phyloP scores from a whole-genome alignment of 768 basidiomycete species.

The Mycena haematopus region DNA sequence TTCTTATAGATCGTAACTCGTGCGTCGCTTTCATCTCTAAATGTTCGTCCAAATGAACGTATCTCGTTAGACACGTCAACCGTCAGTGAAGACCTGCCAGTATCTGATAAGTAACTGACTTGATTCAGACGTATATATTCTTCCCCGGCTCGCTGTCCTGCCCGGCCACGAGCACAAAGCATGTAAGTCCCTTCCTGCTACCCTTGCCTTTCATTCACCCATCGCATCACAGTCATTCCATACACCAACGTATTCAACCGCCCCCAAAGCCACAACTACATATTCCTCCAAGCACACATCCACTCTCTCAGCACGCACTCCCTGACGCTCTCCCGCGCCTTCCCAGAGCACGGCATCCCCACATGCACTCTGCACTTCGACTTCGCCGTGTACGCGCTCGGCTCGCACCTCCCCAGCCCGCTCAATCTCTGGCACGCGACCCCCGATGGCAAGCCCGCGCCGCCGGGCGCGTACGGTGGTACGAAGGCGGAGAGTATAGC shows the following conservation, averaged over 20 bases:
- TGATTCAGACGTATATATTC: constrained; percentile 57
- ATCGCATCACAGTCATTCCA: constrained; percentile 53
- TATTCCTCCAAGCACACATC: constrained; percentile 55
- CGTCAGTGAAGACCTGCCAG: constrained; percentile 39
- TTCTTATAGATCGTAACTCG: constrained; percentile 67
- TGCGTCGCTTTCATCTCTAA: constrained; percentile 36
- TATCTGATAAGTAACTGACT: constrained; percentile 3
- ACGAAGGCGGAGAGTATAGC: constrained; percentile 54
- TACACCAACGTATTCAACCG: constrained; percentile 54
- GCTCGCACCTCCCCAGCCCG: constrained; percentile 60
- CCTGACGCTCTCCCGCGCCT: constrained; percentile 53
- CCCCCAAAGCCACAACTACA: constrained; percentile 24
- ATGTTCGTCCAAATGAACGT: not conserved
- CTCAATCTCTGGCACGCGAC: constrained; percentile 58
- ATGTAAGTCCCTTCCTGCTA: constrained; percentile 43
- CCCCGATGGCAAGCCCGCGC: constrained; percentile 28
- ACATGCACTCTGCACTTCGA: constrained; percentile 52
- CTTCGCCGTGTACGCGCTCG: constrained; percentile 66
- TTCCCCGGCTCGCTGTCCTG: constrained; percentile 63
- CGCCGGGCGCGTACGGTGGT: constrained; percentile 40
- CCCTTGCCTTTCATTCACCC: constrained; percentile 3
- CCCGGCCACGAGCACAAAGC: constrained; percentile 71
- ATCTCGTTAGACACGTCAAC: constrained; percentile 49
- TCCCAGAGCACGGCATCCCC: constrained; percentile 52
- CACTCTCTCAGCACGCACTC: constrained; percentile 45